A percentile compares a stretch with the other conserved stretches of the same genome.
These are phyloP conservation scores for Fraxinus ornus DNA, from an alignment of 305 asterid species.

Conservation along the genomic window DNA sequence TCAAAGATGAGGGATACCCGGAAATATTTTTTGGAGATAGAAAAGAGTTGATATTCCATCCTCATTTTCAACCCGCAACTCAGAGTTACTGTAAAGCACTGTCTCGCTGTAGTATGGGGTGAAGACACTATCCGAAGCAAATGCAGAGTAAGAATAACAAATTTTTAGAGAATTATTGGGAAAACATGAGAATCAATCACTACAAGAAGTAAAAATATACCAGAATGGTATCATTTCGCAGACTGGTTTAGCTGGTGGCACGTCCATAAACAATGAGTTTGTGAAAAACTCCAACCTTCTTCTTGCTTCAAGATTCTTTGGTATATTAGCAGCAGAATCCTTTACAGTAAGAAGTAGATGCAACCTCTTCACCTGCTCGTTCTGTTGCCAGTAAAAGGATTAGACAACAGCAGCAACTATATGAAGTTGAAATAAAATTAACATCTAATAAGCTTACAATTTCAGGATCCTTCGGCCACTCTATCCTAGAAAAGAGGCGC, in stretches of 20 bases:
- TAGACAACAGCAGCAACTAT: slow-evolving; percentile 1
- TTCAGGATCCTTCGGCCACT: slow-evolving; percentile 92
- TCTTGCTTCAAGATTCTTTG: slow-evolving; percentile 97
- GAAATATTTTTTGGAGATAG: slow-evolving; percentile 97
- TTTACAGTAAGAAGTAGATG: slow-evolving; percentile 94
- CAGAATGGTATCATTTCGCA: slow-evolving; percentile 93
- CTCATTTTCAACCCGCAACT: slow-evolving; percentile 89
- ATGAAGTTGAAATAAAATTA: slow-evolving; percentile 4
- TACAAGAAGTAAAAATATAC: slow-evolving; percentile 36
- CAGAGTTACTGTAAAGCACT: slow-evolving; percentile 91
- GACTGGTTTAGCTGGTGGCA: slow-evolving; percentile 92
- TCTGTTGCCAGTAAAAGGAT: slow-evolving; percentile 46
- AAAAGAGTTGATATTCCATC: slow-evolving; percentile 95
- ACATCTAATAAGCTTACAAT: slow-evolving; percentile 50
- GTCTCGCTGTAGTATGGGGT: slow-evolving; percentile 99
- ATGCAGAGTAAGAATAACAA: slow-evolving; percentile 22
- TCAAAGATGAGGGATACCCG: slow-evolving; percentile 51
- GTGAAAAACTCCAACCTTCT: slow-evolving; percentile 88
- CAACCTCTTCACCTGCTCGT: slow-evolving; percentile 94
- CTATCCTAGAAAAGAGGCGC: slow-evolving; percentile 87
- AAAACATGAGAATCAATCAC: slow-evolving; percentile 18
- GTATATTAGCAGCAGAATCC: slow-evolving; percentile 94
- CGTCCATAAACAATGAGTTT: slow-evolving; percentile 92
- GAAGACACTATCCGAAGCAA: slow-evolving; percentile 74
- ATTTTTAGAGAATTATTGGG: slow-evolving; percentile 26